Base-by-base conservation (phyloP, 345 rosid genomes). In the Fremontodendron californicum region DNA sequence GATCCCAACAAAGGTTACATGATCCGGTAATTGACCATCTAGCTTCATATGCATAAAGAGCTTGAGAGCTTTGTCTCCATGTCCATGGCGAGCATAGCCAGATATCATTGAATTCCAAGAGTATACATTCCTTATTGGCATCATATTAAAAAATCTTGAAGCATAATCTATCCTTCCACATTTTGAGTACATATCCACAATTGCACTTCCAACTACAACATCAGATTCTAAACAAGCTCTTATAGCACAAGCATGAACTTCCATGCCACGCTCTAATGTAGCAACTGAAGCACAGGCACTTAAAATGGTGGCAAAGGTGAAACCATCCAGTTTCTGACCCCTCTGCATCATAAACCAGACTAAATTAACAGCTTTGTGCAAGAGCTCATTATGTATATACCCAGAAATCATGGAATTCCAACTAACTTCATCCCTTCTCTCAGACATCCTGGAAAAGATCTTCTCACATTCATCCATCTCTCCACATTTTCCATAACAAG, bases 51-150 rank as follows among this genome's bases (percentile, higher is more conserved):
- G 75, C 37, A 63, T 83, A 73, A 93, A 94, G 72, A 89, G 86
- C 75, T 85, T 81, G 49, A 93, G 80, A 79, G 98, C 95, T 78
- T 89, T 85, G 40, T 84, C 85, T 40, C 95, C 97, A n/a, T 79
- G 78, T 79, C 98, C 98, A 81, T 94, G 98, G 62, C 97, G 91
- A 64, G 98, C 97, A 79, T 80, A 89, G 63, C 94, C 98, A 0
- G 94, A 90, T 73, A 94, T 90, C 98, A 94, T 90, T 27, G 97
- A 94, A 82, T 93, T 94, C 98, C 98, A 94, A 2, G 98, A 91
- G 82, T 93, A 94, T n/a, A 88, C 84, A 80, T 93, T 94, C 85
- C 87, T 94, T 39, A 75, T 58, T 4, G 89, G 93, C 98, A 92
- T 94, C 71, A 74, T 65, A 58, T 84, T 58, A 73, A 94, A 94